These are phyloP conservation scores for Rugonectria rugulosa DNA, from an alignment of 2,329 filamentous ascomycete genomes.

Conservation along the genomic window DNA sequence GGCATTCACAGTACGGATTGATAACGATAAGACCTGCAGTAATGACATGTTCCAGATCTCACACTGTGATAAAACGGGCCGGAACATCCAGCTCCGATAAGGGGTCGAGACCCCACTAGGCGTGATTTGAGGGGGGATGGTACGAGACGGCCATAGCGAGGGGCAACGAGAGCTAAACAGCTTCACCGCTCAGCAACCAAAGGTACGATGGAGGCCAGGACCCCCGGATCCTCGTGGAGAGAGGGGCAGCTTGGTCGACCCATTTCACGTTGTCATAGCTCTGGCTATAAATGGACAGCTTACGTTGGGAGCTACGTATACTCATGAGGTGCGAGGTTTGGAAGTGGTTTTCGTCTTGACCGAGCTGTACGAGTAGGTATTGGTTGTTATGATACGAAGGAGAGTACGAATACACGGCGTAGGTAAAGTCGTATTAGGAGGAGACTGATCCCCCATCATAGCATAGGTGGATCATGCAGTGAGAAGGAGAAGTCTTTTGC, in stretches of 20 bases:
- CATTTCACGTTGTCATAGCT: conserved; percentile 14
- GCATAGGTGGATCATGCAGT: too few relatives aligned
- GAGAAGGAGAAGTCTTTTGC: too few relatives aligned
- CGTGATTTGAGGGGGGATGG: conserved; percentile 25
- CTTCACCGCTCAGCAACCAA: conserved; percentile 12
- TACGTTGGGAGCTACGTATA: neutral
- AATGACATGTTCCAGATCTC: neutral
- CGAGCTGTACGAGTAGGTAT: too few relatives aligned
- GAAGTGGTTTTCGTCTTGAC: too few relatives aligned
- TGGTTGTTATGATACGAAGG: neutral
- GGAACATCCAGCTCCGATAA: conserved; percentile 30
- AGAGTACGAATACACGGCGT: neutral
- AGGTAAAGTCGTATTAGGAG: neutral
- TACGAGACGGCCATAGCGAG: conserved; percentile 19
- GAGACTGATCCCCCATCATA: too few relatives aligned
- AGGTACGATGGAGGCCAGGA: neutral
- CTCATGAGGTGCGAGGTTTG: neutral
- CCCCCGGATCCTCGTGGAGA: neutral
- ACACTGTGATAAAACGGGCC: conserved; percentile 17
- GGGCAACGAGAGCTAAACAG: conserved; percentile 7
- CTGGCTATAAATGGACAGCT: neutral
- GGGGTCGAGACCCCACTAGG: conserved; percentile 28
- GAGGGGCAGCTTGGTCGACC: conserved; percentile 6
- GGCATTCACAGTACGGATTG: conserved; percentile 35
- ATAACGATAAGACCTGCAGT: conserved; percentile 27